Evolutionary conservation across 192 early-diverging fungal genomes (phyloP).

Genomic region (Coemansia brasiliensis): DNA sequence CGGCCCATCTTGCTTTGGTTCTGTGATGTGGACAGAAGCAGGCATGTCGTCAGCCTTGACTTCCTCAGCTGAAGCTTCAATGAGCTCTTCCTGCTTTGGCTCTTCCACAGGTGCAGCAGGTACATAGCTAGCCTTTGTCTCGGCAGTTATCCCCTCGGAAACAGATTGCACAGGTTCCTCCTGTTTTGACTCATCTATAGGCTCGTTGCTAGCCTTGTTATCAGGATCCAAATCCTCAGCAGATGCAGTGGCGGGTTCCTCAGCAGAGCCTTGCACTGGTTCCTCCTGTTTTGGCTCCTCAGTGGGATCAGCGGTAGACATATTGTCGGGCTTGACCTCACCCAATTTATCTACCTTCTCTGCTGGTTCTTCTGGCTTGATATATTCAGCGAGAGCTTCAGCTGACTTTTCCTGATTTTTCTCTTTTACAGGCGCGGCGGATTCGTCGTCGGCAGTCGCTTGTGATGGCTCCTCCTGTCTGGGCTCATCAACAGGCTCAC

Average conservation of each 20-base stretch:
- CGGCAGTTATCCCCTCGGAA: conserved; percentile 5
- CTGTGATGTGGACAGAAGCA: background rate
- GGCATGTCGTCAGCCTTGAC: background rate
- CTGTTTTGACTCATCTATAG: background rate
- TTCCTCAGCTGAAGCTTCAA: background rate
- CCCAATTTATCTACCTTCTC: background rate
- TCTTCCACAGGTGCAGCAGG: background rate
- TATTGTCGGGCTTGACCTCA: no score
- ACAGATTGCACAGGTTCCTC: background rate
- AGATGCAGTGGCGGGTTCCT: background rate
- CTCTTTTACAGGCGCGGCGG: background rate
- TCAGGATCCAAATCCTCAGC: background rate
- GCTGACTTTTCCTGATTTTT: background rate
- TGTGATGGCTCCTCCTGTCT: background rate
- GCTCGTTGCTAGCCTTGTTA: background rate
- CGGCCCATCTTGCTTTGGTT: background rate
- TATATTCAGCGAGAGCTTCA: no score
- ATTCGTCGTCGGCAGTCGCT: background rate
- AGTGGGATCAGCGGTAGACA: background rate
- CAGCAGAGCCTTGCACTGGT: background rate
- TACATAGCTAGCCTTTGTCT: no score
- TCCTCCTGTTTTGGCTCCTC: background rate
- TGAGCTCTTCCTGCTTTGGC: conserved; percentile 2
- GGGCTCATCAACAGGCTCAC: conserved; percentile 6
- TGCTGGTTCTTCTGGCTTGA: no score